Evolutionary conservation across 345 rosid species (phyloP).

Genomic region (Rubroshorea leprosula): DNA sequence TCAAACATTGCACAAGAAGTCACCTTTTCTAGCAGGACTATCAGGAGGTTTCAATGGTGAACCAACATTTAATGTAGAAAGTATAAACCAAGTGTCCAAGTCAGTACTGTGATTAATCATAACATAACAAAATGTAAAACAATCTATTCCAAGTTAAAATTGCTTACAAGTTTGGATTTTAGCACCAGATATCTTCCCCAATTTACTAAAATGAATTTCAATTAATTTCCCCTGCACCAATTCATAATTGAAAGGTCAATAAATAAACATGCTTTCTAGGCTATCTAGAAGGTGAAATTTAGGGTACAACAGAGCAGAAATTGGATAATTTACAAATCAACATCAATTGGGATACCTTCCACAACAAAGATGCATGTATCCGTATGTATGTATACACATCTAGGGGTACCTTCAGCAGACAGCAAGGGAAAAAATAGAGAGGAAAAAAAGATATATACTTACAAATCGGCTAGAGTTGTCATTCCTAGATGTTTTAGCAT

Average conservation of each 20-base stretch:
- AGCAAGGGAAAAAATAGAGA: slow-evolving; percentile 1
- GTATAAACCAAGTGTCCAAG: slow-evolving; percentile 10
- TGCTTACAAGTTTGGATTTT: slow-evolving; percentile 83
- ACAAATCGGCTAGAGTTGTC: slow-evolving; percentile 94
- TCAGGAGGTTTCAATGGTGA: slow-evolving; percentile 17
- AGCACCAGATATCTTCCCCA: slow-evolving; percentile 85
- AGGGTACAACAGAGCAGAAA: background rate
- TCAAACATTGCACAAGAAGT: slow-evolving; percentile 19
- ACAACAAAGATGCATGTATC: too few species aligned
- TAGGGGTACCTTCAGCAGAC: background rate
- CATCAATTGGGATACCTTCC: background rate
- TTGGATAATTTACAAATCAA: background rate
- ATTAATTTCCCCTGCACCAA: slow-evolving; percentile 76
- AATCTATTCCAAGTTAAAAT: slow-evolving; percentile 8
- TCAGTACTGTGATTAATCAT: slow-evolving; percentile 22
- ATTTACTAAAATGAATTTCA: slow-evolving; percentile 70
- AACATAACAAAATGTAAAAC: slow-evolving; percentile 1
- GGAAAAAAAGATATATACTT: slow-evolving; percentile 23
- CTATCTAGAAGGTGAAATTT: background rate
- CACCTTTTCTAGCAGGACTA: slow-evolving; percentile 96
- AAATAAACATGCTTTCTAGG: background rate
- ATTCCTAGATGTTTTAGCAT: slow-evolving; percentile 90
- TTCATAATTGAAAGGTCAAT: background rate
- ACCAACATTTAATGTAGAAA: slow-evolving; percentile 15
- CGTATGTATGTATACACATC: background rate